Evolutionary conservation across 345 rosid species (phyloP), one percentile per base, ranked within the genome.

Genomic region (Boechera divaricarpa): DNA sequence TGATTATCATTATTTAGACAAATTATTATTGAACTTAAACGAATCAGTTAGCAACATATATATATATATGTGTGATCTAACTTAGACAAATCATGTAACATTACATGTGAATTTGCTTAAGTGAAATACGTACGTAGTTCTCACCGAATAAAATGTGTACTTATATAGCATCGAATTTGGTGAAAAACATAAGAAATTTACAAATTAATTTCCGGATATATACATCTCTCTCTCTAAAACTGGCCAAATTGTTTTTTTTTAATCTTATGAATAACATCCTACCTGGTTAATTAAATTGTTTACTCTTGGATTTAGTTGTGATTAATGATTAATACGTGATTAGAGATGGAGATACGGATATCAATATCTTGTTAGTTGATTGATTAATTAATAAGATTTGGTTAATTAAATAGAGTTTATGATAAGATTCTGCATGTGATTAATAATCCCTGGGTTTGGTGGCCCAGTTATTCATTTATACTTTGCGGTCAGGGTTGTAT

Each of bases 371-470:
- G 81, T 65, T 77, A 77, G 77, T 48, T 77, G 63, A 36, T 41
- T 70, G 58, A 59, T 64, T 64, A 71, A 57, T 63, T 71, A 33
- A 77, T 47, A 55, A 64, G 72, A 77, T 77, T 71, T 48, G 47
- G 77, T 32, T 77, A 15, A 55, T 71, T 63, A 58, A 64, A 31
- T 47, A 77, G 21, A 53, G 42, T 36, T 47, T 64, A 38, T 71
- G 81, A 71, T 71, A 48, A 71, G 77, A 71, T 71, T 71, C 9
- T 64, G 63, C 81, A 65, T 77, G 81, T 77, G 77, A 64, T 32
- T 16, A 47, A 70, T 70, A 47, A 70, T 63, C 72, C 26, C 10
- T 47, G 28, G 28, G 52, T 2, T 55, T 63, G 24, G 41, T 44
- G 13, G 12, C 18, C 64, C 18, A 26, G 55, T 55, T 70, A 54